Percentiles rank a stretch among this genome's conserved stretches.
These are phyloP conservation scores for Mycena haematopus DNA, from an alignment of 768 basidiomycete species.

Conservation along the genomic window DNA sequence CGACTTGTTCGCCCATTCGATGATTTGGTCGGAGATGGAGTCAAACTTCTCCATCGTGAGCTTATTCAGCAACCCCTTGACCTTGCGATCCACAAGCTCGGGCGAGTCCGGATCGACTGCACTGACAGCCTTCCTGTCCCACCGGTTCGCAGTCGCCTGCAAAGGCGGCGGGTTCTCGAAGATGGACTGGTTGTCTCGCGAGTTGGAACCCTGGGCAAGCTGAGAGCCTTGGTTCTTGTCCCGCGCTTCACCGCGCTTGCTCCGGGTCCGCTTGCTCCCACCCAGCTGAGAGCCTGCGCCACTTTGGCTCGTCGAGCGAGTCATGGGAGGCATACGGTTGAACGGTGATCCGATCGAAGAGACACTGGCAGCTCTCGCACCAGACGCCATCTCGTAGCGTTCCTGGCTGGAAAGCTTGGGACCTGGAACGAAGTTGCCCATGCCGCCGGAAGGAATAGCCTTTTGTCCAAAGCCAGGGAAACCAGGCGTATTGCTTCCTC, in stretches of 20 bases:
- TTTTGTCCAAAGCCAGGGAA: constrained; percentile 58
- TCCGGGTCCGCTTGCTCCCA: constrained; percentile 68
- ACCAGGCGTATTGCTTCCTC: constrained; percentile 37
- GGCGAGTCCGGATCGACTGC: constrained; percentile 69
- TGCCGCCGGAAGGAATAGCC: constrained; percentile 49
- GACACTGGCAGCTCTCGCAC: constrained; percentile 59
- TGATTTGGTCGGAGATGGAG: constrained; percentile 93
- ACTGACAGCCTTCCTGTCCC: constrained; percentile 64
- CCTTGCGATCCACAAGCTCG: constrained; percentile 91
- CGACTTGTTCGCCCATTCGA: constrained; percentile 93
- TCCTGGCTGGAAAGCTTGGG: constrained; percentile 75
- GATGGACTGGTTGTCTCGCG: constrained; percentile 38
- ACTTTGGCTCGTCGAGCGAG: constrained; percentile 71
- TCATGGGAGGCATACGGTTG: constrained; percentile 64
- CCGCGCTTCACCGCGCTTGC: constrained; percentile 87
- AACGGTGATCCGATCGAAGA: constrained; percentile 54
- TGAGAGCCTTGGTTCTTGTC: constrained; percentile 57
- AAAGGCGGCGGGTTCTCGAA: constrained; percentile 82
- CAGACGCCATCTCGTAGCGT: constrained; percentile 57
- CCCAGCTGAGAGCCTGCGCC: constrained; percentile 58
- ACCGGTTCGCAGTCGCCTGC: constrained; percentile 80
- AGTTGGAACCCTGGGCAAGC: constrained; percentile 42
- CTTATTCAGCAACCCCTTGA: constrained; percentile 91
- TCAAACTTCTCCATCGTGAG: constrained; percentile 97
- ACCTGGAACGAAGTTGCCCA: constrained; percentile 72